Evolutionary conservation across 148 eudicot genomes (phyloP).

Genomic region (Vaccinium corymbosum): DNA sequence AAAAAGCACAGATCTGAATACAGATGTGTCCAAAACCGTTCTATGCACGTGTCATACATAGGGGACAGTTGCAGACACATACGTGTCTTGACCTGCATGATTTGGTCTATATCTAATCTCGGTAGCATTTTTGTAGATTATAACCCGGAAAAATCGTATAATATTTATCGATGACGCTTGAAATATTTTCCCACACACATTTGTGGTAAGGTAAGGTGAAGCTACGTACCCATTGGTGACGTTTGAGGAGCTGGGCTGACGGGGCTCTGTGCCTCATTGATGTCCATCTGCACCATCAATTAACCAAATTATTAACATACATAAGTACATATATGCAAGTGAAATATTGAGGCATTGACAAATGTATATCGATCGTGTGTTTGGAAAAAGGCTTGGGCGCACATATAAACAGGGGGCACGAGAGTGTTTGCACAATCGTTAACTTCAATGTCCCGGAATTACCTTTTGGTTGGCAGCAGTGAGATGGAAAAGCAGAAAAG

Average conservation of each 20-base stretch:
- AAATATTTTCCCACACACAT: background rate
- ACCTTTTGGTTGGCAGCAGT: background rate
- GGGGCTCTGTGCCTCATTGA: background rate
- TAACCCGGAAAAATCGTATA: background rate
- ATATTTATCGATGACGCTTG: too few relatives aligned
- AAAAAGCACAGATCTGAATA: background rate
- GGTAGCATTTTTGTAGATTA: background rate
- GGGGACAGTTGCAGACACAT: background rate
- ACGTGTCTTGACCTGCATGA: background rate
- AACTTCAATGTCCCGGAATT: too few relatives aligned
- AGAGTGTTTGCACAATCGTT: too few relatives aligned
- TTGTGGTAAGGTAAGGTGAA: background rate
- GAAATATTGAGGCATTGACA: too few relatives aligned
- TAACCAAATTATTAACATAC: background rate
- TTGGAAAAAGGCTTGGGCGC: too few relatives aligned
- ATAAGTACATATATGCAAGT: too few relatives aligned
- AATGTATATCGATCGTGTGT: too few relatives aligned
- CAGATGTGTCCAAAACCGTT: background rate
- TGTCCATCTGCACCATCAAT: background rate
- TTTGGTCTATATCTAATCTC: background rate
- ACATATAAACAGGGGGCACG: too few relatives aligned
- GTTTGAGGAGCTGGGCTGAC: conserved; percentile 1
- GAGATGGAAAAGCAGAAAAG: conserved; percentile 9
- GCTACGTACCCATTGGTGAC: background rate
- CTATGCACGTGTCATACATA: background rate